Evolutionary conservation across 345 rosid species (phyloP).

Genomic region (Salix dunnii): DNA sequence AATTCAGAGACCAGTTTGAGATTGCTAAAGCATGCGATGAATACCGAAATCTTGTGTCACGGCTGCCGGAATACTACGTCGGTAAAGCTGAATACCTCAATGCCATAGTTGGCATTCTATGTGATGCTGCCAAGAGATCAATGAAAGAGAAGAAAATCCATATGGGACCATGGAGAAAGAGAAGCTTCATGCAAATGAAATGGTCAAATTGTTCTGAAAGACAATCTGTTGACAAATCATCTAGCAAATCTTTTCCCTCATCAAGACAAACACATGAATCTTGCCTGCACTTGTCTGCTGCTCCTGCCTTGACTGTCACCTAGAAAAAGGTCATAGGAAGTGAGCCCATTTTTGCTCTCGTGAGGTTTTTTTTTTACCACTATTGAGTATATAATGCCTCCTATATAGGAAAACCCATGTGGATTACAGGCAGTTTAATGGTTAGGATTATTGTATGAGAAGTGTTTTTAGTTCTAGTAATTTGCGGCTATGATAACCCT

Average conservation of each 20-base stretch:
- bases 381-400: not conserved
- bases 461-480: not conserved
- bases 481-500: not conserved
- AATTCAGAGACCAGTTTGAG: slow-evolving; percentile 42
- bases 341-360: not conserved
- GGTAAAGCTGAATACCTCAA: slow-evolving; percentile 40
- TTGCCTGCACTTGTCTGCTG: slow-evolving; percentile 11
- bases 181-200: slow-evolving; percentile 54
- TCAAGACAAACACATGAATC: slow-evolving; percentile 4
- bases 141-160: slow-evolving; percentile 47
- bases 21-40: slow-evolving; percentile 41
- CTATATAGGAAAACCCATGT: not conserved
- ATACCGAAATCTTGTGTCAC: slow-evolving; percentile 29
- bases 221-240: not conserved
- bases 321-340: not conserved
- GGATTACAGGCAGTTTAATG: not conserved
- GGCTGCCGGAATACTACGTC: slow-evolving; percentile 35
- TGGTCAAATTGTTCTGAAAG: slow-evolving; percentile 30
- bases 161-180: slow-evolving; percentile 50
- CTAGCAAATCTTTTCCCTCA: not conserved
- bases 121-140: slow-evolving; percentile 41
- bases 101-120: slow-evolving; percentile 31
- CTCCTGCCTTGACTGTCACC: slow-evolving; percentile 13
- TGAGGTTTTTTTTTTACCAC: not conserved
- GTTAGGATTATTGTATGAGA: not conserved